A percentile compares a stretch with the other conserved stretches of the same genome.
These are phyloP conservation scores for Colletotrichum gloeosporioides DNA, from an alignment of 2,329 filamentous ascomycete genomes.

Conservation along the genomic window DNA sequence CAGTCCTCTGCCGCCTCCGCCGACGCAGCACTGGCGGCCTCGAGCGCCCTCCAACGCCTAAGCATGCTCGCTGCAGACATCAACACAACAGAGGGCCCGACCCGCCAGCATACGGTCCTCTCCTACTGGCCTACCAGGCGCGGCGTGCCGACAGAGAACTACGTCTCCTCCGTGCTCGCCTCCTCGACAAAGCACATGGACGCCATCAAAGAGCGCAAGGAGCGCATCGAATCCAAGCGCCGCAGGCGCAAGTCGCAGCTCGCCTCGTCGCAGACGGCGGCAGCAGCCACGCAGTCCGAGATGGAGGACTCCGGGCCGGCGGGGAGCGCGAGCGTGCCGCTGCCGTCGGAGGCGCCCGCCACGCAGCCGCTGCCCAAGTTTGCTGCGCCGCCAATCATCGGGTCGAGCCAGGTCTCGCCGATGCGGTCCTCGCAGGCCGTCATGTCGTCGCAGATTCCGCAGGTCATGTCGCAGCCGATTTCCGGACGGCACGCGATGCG, in stretches of 20 bases:
- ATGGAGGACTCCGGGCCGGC: background rate
- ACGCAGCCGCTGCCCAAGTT: conserved; percentile 12
- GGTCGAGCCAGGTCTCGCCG: conserved; percentile 6
- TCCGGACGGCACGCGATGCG: conserved; percentile 52
- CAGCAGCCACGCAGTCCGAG: conserved; percentile 12
- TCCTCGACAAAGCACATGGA: conserved; percentile 40
- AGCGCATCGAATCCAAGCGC: conserved; percentile 31
- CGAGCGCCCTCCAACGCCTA: conserved; percentile 19
- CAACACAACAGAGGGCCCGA: background rate
- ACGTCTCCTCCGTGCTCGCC: conserved; percentile 42
- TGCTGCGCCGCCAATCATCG: conserved; percentile 2
- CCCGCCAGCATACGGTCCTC: conserved; percentile 31
- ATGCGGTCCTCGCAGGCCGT: conserved; percentile 3
- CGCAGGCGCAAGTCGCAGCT: conserved; percentile 14
- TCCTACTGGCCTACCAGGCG: conserved; percentile 44
- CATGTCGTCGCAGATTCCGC: conserved; percentile 27
- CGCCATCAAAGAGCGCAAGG: conserved; percentile 36
- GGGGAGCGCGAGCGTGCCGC: background rate
- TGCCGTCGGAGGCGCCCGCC: background rate
- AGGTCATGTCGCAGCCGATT: conserved; percentile 51
- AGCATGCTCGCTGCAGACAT: conserved; percentile 18
- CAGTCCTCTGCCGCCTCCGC: background rate
- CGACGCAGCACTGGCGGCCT: background rate
- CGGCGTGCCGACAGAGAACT: conserved; percentile 37
- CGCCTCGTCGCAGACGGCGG: conserved; percentile 2